phyloP scores from a whole-genome alignment of 306 rosid genomes.

The Rosa lucieae region DNA sequence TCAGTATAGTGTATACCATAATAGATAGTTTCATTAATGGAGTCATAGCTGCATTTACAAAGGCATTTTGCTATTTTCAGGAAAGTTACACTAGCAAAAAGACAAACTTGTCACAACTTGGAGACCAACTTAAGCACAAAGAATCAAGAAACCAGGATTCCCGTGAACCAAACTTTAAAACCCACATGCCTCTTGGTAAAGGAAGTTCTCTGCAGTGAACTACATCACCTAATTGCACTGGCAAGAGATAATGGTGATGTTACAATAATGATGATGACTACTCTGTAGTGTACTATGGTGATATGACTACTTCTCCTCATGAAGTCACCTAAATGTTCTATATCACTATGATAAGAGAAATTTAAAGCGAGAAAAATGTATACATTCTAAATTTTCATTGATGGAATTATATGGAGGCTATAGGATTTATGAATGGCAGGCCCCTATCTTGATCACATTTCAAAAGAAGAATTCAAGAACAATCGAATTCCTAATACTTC shows the following conservation, averaged over 20 bases:
- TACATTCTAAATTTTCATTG: neutral
- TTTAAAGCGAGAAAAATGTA: neutral
- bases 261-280: neutral
- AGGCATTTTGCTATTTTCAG: neutral
- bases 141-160: neutral
- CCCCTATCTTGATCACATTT: neutral
- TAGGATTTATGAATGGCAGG: neutral
- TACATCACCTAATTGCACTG: neutral
- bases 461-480: neutral
- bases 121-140: neutral
- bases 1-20: neutral
- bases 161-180: neutral
- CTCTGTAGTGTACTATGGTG: neutral
- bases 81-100: neutral
- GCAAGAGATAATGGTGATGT: neutral
- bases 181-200: neutral
- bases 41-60: neutral
- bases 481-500: neutral
- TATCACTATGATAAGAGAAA: neutral
- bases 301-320: neutral
- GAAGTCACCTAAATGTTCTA: neutral
- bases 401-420: neutral
- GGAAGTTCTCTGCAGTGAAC: neutral
- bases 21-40: neutral
- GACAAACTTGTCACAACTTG: neutral